Conservation (phyloP, 129 eudicot species). For the Mikania micrantha region DNA sequence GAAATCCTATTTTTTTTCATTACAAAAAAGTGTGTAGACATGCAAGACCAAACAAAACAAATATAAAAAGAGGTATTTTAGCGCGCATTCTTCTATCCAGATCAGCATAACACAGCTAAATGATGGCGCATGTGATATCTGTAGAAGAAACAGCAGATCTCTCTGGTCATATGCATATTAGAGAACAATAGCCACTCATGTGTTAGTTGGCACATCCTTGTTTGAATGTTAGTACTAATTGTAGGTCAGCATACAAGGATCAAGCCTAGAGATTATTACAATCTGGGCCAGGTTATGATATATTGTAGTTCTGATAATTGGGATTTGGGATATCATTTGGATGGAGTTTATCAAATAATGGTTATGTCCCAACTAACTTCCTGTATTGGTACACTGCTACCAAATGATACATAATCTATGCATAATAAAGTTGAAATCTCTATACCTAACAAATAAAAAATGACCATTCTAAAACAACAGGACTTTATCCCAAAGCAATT, state of each 20-base stretch:
- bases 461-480: background rate
- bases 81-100: background rate
- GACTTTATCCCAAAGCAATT: background rate
- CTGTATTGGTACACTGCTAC: background rate
- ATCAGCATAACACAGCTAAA: background rate
- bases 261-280: background rate
- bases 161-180: background rate
- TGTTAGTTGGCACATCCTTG: background rate
- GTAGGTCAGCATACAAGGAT: background rate
- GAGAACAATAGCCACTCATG: background rate
- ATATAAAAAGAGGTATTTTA: background rate
- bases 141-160: background rate
- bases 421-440: background rate
- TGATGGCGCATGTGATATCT: background rate
- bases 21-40: constrained; percentile 3
- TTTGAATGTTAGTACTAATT: background rate
- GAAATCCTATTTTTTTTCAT: background rate
- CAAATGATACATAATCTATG: background rate
- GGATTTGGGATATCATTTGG: background rate
- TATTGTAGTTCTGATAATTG: background rate
- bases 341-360: background rate
- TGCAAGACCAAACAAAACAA: background rate
- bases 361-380: background rate
- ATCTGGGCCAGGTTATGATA: background rate
- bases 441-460: background rate